A percentile compares a stretch with the other conserved stretches of the same genome.
phyloP scores from a whole-genome alignment of 805 yeast genomes.

The Grigorovia humatica region DNA sequence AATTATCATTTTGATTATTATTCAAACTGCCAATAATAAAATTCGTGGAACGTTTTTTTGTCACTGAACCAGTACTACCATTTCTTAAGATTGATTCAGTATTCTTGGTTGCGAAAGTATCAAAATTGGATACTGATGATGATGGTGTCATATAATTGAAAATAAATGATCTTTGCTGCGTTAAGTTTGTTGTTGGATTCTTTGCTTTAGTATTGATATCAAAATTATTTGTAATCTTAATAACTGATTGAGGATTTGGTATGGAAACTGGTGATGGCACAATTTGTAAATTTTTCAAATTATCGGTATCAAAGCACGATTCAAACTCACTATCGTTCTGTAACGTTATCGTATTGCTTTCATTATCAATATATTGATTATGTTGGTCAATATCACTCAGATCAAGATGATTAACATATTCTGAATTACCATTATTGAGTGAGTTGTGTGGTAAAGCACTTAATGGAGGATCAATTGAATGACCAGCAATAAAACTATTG shows the following conservation, averaged over 20 bases:
- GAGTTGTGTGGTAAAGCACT: background rate
- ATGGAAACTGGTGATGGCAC: background rate
- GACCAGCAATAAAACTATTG: background rate
- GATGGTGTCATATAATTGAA: slow-evolving; percentile 2
- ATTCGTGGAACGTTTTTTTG: background rate
- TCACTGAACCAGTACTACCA: background rate
- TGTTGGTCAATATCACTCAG: background rate
- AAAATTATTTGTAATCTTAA: background rate
- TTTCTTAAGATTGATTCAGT: background rate
- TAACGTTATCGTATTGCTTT: background rate
- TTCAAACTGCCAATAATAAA: background rate
- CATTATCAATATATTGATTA: background rate
- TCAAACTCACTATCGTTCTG: background rate
- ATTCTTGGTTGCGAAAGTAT: background rate
- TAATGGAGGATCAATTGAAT: background rate
- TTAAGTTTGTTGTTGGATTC: background rate
- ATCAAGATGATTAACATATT: background rate
- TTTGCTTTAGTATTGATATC: background rate
- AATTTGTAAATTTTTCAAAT: background rate
- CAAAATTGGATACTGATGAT: background rate
- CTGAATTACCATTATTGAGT: background rate
- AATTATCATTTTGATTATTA: background rate
- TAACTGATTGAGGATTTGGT: background rate
- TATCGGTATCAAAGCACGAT: background rate
- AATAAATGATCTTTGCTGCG: background rate